phyloP scores from a whole-genome alignment of 2,329 filamentous ascomycete species.

The Colletotrichum sp. region DNA sequence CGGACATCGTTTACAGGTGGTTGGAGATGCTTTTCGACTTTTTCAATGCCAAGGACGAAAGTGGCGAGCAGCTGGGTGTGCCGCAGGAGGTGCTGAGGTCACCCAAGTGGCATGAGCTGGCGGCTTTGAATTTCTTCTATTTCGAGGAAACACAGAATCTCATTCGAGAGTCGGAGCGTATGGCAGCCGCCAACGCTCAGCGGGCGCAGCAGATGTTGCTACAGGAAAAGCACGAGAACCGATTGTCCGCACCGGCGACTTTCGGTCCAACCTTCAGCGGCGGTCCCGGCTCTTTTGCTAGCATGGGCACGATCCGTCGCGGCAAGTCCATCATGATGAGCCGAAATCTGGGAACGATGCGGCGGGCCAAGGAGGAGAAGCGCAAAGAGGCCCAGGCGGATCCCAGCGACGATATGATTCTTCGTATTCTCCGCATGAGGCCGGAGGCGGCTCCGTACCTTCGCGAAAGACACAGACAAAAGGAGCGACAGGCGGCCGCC shows the following conservation, averaged over 20 bases:
- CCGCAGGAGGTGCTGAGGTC: constrained; percentile 92
- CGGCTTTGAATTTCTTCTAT: constrained; percentile 98
- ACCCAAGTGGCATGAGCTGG: constrained; percentile 97
- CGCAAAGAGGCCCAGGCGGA: constrained; percentile 94
- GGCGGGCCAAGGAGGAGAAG: constrained; percentile 94
- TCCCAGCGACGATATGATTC: constrained; percentile 96
- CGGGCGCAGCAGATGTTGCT: constrained; percentile 73
- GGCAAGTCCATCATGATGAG: constrained; percentile 90
- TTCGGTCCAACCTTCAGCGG: constrained; percentile 56
- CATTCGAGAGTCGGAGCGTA: constrained; percentile 93
- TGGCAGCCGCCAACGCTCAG: constrained; percentile 86
- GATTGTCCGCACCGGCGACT: constrained; percentile 68
- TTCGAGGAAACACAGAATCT: constrained; percentile 90
- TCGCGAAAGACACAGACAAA: constrained; percentile 88
- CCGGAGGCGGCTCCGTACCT: constrained; percentile 88
- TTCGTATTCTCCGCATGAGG: constrained; percentile 92
- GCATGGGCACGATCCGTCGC: constrained; percentile 69
- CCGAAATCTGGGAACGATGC: constrained; percentile 95
- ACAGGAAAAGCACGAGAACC: constrained; percentile 47
- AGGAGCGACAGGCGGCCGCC: constrained; percentile 88
- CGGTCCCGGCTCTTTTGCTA: constrained; percentile 60
- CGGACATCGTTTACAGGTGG: constrained; percentile 96
- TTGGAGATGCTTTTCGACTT: constrained; percentile 89
- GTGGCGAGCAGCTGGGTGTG: constrained; percentile 83
- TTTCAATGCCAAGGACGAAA: constrained; percentile 91